Conservation (phyloP, 202 grass and related monocot genomes). For the Panicum hallii region DNA sequence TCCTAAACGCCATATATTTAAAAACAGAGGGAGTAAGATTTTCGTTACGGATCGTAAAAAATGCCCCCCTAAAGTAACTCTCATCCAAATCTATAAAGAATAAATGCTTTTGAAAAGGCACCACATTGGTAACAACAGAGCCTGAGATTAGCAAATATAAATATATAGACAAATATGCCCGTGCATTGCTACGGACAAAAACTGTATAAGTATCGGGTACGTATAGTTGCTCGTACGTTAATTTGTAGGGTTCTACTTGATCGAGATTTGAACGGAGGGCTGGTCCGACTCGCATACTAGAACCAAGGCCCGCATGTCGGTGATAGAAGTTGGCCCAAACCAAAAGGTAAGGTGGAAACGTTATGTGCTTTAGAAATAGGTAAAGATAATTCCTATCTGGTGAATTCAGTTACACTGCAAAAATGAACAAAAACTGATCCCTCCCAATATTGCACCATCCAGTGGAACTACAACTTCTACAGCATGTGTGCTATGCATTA, state of each 20-base stretch:
- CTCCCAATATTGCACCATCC: neutral
- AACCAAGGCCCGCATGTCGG: no score
- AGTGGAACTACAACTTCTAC: neutral
- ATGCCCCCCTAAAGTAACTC: neutral
- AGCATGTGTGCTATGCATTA: neutral
- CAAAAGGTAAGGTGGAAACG: no score
- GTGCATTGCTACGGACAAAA: no score
- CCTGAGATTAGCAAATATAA: slow-evolving; percentile 15
- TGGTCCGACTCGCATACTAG: no score
- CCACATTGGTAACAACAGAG: neutral
- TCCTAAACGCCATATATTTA: no score
- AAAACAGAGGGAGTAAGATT: neutral
- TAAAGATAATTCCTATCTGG: neutral
- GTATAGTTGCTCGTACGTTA: no score
- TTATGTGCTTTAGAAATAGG: no score
- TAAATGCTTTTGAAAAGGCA: neutral
- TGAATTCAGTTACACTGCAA: neutral
- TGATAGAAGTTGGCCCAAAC: no score
- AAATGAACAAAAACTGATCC: neutral
- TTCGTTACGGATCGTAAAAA: neutral
- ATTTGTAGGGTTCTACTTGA: no score
- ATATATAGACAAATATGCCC: no score
- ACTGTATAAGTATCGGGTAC: no score
- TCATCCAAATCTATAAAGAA: neutral
- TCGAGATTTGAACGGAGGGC: no score